Evolutionary conservation across 345 rosid species (phyloP), one percentile per base, ranked within the genome.

Genomic region (Abelmoschus esculentus): DNA sequence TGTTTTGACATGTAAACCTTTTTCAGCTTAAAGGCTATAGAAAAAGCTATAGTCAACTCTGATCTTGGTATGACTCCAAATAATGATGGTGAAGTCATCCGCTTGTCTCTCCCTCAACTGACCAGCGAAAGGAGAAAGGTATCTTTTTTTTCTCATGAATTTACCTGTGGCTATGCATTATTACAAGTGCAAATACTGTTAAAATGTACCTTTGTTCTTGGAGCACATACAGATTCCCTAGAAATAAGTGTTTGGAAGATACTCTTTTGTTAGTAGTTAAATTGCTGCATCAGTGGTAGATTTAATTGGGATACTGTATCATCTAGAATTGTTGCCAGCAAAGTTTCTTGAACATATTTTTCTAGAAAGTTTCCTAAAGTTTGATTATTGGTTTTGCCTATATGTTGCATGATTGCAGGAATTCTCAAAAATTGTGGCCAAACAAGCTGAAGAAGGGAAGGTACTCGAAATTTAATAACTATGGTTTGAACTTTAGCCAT

Each of bases 111-210:
- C 56, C 97, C 98, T 77, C 98, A 89, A 69, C 81, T 91, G 71
- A 93, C 98, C 32, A 73, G 91, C 0, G 98, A 93, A 12, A 83
- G 97, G 81, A 88, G 98, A 77, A 93, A 93, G 98, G 98, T 91
- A 80, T 14, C 22, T 69, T 15, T 15, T 60, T 42, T 15, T 60
- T 42, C 56, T 60, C 52, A 12, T 76, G 61, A 57, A 64, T 12
- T 36, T n/a, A 61, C 13, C 26, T 2, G 13, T 34, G 28, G 47
- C 26, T 28, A 61, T 8, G 29, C 14, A 47, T 40, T 36, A 36
- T 36, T 36, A 5, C 67, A 38, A 62, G 49, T 38, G 7, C 46
- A 15, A 34, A 32, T 32, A 34, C n/a, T 17, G 47, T 59, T 17
- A n/a, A 49, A 63, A 26, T 4, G 26, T 49, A 17, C 56, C 10